A percentile compares a stretch with the other conserved stretches of the same genome.
Conservation (phyloP, 1,139 yeast genomes). For the Nakaseomyces sp. region DNA sequence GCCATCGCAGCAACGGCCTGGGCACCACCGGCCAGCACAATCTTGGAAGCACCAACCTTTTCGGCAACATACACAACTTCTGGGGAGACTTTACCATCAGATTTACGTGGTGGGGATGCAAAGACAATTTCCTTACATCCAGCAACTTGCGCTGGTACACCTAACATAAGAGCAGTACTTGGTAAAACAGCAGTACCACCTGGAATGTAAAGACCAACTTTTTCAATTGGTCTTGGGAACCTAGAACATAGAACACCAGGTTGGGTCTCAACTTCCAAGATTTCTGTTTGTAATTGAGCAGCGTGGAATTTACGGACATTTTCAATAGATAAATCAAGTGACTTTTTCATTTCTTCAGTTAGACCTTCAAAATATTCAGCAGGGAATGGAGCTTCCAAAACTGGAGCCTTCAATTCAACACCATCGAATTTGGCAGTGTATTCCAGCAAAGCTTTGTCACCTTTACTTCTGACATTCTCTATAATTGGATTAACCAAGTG, state of each 20-base stretch:
- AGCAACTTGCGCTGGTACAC: constrained; percentile 98
- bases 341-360: constrained; percentile 66
- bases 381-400: constrained; percentile 77
- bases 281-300: constrained; percentile 72
- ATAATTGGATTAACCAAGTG: constrained; percentile 85
- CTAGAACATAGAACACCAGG: constrained; percentile 93
- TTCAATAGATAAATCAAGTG: constrained; percentile 80
- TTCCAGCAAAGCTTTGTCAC: constrained; percentile 81
- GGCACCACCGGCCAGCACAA: constrained; percentile 97
- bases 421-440: constrained; percentile 86
- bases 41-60: constrained; percentile 82
- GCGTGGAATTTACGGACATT: constrained; percentile 89
- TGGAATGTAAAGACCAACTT: constrained; percentile 91
- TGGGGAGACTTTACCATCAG: constrained; percentile 85
- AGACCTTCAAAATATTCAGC: constrained; percentile 56
- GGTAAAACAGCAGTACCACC: constrained; percentile 99
- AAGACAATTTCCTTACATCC: constrained; percentile 89
- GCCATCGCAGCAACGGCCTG: constrained; percentile 99
- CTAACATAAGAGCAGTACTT: constrained; percentile 94
- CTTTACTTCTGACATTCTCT: constrained; percentile 62
- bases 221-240: constrained; percentile 88
- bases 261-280: constrained; percentile 79
- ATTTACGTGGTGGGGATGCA: constrained; percentile 92
- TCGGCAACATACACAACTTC: constrained; percentile 97
- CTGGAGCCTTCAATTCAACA: constrained; percentile 61